These are phyloP conservation scores for Novakomyces olei DNA, from an alignment of 805 yeast genomes.

Conservation along the genomic window DNA sequence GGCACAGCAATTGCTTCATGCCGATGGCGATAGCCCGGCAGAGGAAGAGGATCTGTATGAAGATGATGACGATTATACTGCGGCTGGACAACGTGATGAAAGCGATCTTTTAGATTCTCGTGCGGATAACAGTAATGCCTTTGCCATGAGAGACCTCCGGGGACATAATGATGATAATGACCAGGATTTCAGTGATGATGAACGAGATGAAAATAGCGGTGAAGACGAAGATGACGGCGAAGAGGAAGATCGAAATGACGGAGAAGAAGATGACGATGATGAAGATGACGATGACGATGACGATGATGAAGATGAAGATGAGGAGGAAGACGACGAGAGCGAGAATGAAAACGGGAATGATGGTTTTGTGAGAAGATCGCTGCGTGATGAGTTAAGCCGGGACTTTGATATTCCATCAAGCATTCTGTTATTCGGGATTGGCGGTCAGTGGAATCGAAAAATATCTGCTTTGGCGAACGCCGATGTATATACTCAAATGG, in stretches of 20 bases:
- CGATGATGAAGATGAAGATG: conserved; percentile 1
- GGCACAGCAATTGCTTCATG: too few relatives aligned
- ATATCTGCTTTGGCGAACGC: conserved; percentile 5
- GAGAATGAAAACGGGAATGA: conserved; percentile 7
- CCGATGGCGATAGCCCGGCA: too few relatives aligned
- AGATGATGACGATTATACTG: too few relatives aligned
- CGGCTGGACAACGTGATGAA: too few relatives aligned
- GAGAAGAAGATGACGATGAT: neutral
- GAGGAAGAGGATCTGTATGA: too few relatives aligned
- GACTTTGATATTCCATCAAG: conserved; percentile 11
- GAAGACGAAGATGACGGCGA: neutral
- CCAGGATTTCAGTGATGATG: too few relatives aligned
- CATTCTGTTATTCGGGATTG: conserved; percentile 9
- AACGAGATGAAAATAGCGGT: too few relatives aligned
- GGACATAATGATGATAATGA: too few relatives aligned
- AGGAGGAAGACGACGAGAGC: neutral
- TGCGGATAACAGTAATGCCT: too few relatives aligned
- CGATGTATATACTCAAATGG: conserved; percentile 14
- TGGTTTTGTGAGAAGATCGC: conserved; percentile 8
- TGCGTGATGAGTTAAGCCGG: conserved; percentile 13
- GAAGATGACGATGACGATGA: neutral
- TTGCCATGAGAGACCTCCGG: too few relatives aligned
- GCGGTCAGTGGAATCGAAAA: conserved; percentile 6
- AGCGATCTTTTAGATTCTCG: too few relatives aligned
- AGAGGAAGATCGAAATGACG: neutral